Base-by-base conservation (phyloP, 495 filamentous ascomycete species). In the Xanthoparmelia taractica region DNA sequence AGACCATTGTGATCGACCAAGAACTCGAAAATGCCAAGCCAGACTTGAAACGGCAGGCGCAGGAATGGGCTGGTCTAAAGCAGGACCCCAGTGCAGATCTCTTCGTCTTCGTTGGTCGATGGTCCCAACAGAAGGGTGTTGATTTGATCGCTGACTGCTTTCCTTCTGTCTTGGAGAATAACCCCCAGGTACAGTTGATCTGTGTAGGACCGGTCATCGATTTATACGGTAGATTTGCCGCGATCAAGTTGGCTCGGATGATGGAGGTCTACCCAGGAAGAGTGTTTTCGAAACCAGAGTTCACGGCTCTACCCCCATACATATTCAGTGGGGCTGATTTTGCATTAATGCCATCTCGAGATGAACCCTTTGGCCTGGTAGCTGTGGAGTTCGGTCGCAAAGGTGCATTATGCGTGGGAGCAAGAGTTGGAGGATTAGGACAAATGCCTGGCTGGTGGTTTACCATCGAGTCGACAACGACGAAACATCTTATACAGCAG, bases 241-340 rank as follows among this genome's bases (percentile, higher is more conserved):
- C 88, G 0, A 71, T 89, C 36, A 91, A 91, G 74, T 73, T 91
- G 40, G 83, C 82, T 29, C 79, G 80, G 55, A 81, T 91, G 74
- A 90, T 90, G 87, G 77, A 86, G 61, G 73, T 84, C 36, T 91
- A 91, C 63, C 87, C 88, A 23, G 82, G 82, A 23, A 75, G 88
- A 7, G 88, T 92, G 0, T 91, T 76, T 72, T 89, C 86, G 20
- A 89, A 85, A 73, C 88, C 88, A 11, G 85, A 91, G 71, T 91
- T 91, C 71, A 91, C 87, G 0, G 80, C 84, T 1, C 75, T 92
- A 2, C 88, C 87, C 15, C 84, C 86, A 1, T 91, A 81, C 72
- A 85, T 92, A 64, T 91, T 91, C 75, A 87, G 83, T 58, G 88
- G 88, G n/a, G 87, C 88, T 27, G 88, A 92, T 58, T 91, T 92